Percentiles rank a stretch among this genome's conserved stretches.
These are phyloP conservation scores for Glycine latifolia DNA, from an alignment of 306 rosid genomes.

Conservation along the genomic window DNA sequence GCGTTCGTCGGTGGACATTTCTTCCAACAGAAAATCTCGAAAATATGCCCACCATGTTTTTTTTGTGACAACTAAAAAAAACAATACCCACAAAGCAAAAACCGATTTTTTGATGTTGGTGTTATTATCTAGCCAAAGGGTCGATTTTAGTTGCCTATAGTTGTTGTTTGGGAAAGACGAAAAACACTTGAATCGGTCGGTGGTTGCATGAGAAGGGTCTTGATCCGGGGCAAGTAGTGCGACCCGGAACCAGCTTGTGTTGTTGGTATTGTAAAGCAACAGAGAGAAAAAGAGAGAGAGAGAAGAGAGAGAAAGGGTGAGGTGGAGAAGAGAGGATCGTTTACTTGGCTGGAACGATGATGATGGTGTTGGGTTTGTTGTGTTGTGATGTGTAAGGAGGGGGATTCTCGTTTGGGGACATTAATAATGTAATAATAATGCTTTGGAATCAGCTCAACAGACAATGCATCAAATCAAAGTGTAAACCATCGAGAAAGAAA, in stretches of 20 bases:
- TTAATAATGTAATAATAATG: slow-evolving; percentile 35
- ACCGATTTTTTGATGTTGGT: slow-evolving; percentile 39
- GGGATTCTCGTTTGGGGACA: slow-evolving; percentile 16
- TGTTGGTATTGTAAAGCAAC: slow-evolving; percentile 13
- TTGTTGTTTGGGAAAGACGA: not conserved
- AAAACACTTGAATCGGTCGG: slow-evolving; percentile 1
- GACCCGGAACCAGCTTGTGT: slow-evolving; percentile 16
- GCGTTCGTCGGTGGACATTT: slow-evolving; percentile 84
- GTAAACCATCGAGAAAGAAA: not conserved
- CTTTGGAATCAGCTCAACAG: slow-evolving; percentile 47
- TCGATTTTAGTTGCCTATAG: slow-evolving; percentile 27
- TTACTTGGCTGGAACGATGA: slow-evolving; percentile 57
- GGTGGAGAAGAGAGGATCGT: slow-evolving; percentile 42
- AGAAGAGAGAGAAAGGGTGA: not conserved
- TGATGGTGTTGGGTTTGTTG: slow-evolving; percentile 49
- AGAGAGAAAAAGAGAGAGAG: not conserved
- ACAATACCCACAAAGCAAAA: slow-evolving; percentile 46
- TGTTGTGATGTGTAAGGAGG: not conserved
- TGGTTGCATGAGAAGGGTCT: slow-evolving; percentile 17
- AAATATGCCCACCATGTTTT: slow-evolving; percentile 87
- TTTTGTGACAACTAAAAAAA: slow-evolving; percentile 35
- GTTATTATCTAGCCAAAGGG: slow-evolving; percentile 31
- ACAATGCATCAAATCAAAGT: not conserved
- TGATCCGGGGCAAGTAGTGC: slow-evolving; percentile 28
- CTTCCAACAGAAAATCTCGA: slow-evolving; percentile 84